Base-by-base conservation (phyloP, 108 stramenopile species). In the Pseudonitzschia pungens region DNA sequence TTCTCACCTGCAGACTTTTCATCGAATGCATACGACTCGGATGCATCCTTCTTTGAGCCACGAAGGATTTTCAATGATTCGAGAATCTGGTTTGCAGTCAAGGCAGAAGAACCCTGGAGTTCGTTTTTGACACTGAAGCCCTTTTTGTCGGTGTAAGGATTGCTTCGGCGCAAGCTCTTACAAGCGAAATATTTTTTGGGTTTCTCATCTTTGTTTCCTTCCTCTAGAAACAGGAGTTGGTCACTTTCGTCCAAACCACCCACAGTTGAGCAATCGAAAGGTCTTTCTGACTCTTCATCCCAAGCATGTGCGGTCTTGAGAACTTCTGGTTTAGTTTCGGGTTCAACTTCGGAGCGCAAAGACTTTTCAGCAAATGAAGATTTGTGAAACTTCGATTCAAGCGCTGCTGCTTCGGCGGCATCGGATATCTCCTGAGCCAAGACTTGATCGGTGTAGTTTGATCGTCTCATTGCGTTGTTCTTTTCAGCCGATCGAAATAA, bases 11-110 rank as follows among this genome's bases (percentile, higher is more conserved):
- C 40, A 21, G 60, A 62, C 33, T 67, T 67, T 11, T 44, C 43
- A 50, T 28, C 21, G 21, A 21, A 44, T 26, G 31, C 42, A 18
- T 40, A 22, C 0, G 22, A 43, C 36, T 67, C 66, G 18, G 66
- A 50, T 20, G 43, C 20, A n/a, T 48, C 20, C 21, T 50, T 8
- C 0, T n/a, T 22, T 9, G 42, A 24, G 24, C 50, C 45, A 5
- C 66, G 66, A 14, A 67, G 28, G 44, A 18, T 48, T 26, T 28
- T 67, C 66, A 67, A 18, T 0, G 40, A 41, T 33, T 65, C 64
- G 29, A 58, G 27, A 15, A 62, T 33, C 32, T 62, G 26, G 33
- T 29, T 40, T 9, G 60, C 33, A 18, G 60, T n/a, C 1, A 62
- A 7, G 4, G n/a, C 60, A 40, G 60, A 62, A 31, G 29, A 9